Conservation (phyloP, 2,329 filamentous ascomycete genomes). For the Rhynchosporium graminicola region DNA sequence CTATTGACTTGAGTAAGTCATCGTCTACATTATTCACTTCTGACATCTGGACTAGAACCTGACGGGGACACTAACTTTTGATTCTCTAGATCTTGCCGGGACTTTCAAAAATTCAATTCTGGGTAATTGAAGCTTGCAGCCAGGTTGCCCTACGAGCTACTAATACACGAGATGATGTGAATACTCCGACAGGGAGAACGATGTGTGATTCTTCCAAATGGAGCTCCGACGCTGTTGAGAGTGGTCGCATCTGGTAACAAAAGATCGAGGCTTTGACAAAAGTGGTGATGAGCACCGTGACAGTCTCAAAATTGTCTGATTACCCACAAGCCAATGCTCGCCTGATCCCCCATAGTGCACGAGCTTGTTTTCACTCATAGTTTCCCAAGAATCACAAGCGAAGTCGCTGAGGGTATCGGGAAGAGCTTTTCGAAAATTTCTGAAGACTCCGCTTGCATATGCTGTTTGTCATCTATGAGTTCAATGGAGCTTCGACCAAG, state of each 20-base stretch:
- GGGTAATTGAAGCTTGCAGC: constrained; percentile 33
- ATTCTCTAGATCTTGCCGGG: constrained; percentile 38
- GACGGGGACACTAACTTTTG: constrained; percentile 40
- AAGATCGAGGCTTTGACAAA: constrained; percentile 38
- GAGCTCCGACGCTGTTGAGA: constrained; percentile 40
- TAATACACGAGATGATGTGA: constrained; percentile 38
- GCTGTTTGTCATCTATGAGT: constrained; percentile 38
- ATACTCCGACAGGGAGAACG: constrained; percentile 39
- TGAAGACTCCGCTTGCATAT: constrained; percentile 34
- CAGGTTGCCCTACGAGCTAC: constrained; percentile 30
- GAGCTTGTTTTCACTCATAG: constrained; percentile 18
- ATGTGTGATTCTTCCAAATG: constrained; percentile 40
- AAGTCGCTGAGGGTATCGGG: constrained; percentile 15
- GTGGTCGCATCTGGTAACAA: constrained; percentile 37
- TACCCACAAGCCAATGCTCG: constrained; percentile 26
- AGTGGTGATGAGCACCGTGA: constrained; percentile 38
- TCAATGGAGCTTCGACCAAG: constrained; percentile 32
- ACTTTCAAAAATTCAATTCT: constrained; percentile 35
- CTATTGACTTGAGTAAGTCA: constrained; percentile 38
- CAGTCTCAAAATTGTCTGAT: constrained; percentile 29
- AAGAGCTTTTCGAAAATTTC: constrained; percentile 29
- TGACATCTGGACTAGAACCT: constrained; percentile 32
- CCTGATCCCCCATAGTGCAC: constrained; percentile 3
- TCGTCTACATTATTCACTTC: too few relatives aligned
- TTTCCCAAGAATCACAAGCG: constrained; percentile 19